A percentile compares a stretch with the other conserved stretches of the same genome.
Conservation (phyloP, 331 rosid genomes). For the Acacia pycnantha region DNA sequence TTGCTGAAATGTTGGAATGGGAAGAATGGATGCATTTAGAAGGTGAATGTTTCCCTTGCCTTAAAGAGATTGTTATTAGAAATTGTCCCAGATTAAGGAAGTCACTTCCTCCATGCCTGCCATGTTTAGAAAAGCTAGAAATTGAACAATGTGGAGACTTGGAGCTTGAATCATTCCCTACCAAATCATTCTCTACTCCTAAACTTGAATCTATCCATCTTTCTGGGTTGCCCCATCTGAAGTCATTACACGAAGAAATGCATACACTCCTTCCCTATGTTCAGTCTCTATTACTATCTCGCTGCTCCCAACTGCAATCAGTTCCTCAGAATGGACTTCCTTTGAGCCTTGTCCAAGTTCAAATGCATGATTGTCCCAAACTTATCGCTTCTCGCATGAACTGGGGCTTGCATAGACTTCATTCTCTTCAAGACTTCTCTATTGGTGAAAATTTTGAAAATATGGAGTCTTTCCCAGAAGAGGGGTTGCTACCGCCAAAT, state of each 20-base stretch:
- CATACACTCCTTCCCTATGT: not conserved
- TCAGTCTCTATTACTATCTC: rapidly evolving
- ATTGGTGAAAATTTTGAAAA: conserved; percentile 11
- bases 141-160: not conserved
- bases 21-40: conserved; percentile 24
- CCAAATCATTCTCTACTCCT: not conserved
- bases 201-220: not conserved
- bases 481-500: conserved; percentile 25
- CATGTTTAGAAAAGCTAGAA: not conserved
- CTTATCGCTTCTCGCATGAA: not conserved
- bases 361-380: not conserved
- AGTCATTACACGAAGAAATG: not conserved
- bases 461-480: conserved; percentile 34
- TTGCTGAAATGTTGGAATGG: not conserved
- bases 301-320: conserved; percentile 18
- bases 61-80: not conserved
- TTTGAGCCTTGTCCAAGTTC: not conserved
- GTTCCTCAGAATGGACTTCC: conserved; percentile 28
- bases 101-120: not conserved
- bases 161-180: not conserved
- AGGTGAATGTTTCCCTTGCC: conserved; percentile 7
- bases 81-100: not conserved
- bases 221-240: not conserved
- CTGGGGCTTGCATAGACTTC: conserved; percentile 26
- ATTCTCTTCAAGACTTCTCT: not conserved